Percentiles rank a stretch among this genome's conserved stretches.
These are phyloP conservation scores for Protomyces arabidopsidicola DNA, from an alignment of 1,139 yeast genomes.

Conservation along the genomic window DNA sequence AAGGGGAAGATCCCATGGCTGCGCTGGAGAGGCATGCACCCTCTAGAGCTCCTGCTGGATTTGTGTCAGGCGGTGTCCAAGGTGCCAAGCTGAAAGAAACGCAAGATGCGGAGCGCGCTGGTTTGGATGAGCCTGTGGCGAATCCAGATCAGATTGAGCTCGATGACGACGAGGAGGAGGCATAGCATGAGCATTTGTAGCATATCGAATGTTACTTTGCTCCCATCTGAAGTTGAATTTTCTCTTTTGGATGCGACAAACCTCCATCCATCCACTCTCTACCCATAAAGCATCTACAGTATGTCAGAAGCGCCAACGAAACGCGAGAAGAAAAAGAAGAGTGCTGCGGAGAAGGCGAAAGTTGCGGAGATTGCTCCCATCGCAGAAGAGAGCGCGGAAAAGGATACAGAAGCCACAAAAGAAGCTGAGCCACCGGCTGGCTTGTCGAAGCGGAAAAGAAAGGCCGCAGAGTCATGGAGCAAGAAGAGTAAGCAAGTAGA, in stretches of 20 bases:
- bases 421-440: constrained; percentile 40
- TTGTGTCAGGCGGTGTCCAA: constrained; percentile 21
- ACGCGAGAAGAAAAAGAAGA: neutral
- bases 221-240: no score
- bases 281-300: neutral
- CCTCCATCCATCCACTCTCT: no score
- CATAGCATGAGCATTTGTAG: neutral
- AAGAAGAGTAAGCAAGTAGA: constrained; percentile 42
- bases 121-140: neutral
- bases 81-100: constrained; percentile 1
- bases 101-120: neutral
- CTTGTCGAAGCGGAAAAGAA: constrained; percentile 71
- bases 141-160: constrained; percentile 22
- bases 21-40: constrained; percentile 2
- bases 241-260: no score
- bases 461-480: constrained; percentile 66
- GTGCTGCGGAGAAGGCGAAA: neutral
- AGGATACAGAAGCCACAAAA: neutral
- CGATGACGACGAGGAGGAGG: constrained; percentile 1
- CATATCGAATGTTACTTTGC: neutral
- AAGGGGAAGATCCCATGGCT: constrained; percentile 13
- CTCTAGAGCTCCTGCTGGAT: constrained; percentile 17
- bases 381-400: neutral
- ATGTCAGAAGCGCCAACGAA: neutral
- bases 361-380: neutral